These are phyloP conservation scores for Coleophoma crateriformis DNA, from an alignment of 2,329 filamentous ascomycete species.

Conservation along the genomic window DNA sequence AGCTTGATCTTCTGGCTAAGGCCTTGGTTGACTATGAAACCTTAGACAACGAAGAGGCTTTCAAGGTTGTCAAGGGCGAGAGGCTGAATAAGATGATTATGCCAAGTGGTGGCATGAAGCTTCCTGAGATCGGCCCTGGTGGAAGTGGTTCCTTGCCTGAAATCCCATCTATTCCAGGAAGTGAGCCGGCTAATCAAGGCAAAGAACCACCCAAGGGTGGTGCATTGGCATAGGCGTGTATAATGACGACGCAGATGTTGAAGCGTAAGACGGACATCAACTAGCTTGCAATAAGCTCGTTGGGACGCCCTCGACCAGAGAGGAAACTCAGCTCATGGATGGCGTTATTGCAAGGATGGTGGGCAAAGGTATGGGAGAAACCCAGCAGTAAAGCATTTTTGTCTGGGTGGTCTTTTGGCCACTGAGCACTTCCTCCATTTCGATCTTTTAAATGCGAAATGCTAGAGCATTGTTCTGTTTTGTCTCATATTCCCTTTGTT, in stretches of 20 bases:
- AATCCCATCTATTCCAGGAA: constrained; percentile 19
- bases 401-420: too few species aligned
- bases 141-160: constrained; percentile 12
- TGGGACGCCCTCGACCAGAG: background rate
- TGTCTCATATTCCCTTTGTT: too few species aligned
- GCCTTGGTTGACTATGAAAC: constrained; percentile 95
- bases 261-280: constrained; percentile 4
- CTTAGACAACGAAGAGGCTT: constrained; percentile 80
- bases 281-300: too few species aligned
- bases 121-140: constrained; percentile 42
- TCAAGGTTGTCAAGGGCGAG: constrained; percentile 84
- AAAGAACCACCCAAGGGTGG: constrained; percentile 20
- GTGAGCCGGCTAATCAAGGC: constrained; percentile 8
- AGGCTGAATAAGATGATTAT: constrained; percentile 65
- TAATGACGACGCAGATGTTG: background rate
- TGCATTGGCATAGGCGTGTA: constrained; percentile 12
- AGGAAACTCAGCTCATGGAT: background rate
- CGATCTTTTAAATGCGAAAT: too few species aligned
- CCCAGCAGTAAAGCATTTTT: too few species aligned
- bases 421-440: too few species aligned
- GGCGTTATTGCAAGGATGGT: background rate
- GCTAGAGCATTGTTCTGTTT: too few species aligned
- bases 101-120: constrained; percentile 56
- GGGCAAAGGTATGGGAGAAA: too few species aligned
- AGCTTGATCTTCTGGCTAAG: constrained; percentile 82